Evolutionary conservation across 257 asterid species (phyloP), one percentile per base, ranked within the genome.

Genomic region (Phtheirospermum japonicum): DNA sequence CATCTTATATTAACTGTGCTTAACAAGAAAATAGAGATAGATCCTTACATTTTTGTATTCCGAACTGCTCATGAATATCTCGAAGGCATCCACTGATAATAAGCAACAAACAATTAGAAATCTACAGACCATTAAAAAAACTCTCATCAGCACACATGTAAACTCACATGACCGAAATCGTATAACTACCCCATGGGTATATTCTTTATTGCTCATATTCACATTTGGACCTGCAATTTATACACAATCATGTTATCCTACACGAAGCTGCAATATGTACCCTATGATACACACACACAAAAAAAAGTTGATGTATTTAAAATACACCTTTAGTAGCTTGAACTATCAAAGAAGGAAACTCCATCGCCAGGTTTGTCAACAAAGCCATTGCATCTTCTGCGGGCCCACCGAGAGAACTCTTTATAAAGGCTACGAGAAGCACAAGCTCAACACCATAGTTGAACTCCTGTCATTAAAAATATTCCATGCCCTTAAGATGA

Each of bases 381-480:
- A 87, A 76, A 70, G 75, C 43, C 78, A 86, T 58, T 3, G 90
- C 96, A 68, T 82, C 85, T 69, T 84, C 87, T 0, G 88, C 90
- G 23, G 80, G 80, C 46, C 77, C 81, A 52, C 61, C 83, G 57
- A 83, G 73, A 56, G 88, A 84, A 65, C 76, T 77, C 62, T 59
- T 75, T 33, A 16, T 61, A 68, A 89, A 89, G 60, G 76, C 72
- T 62, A 84, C 14, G n/a, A 89, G 90, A 71, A 89, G 79, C 69
- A 86, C 31, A 34, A 82, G 80, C 84, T 89, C 96, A 42, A 89
- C 68, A 2, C 93, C 95, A 59, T 70, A 75, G 80, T 86, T 83
- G 73, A 86, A 89, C 77, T 86, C 96, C 96, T 89, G 89, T 76
- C 64, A 77, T 53, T 36, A 73, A 66, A 67, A 53, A n/a, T 31